A percentile compares a stretch with the other conserved stretches of the same genome.
Conservation (phyloP, 768 basidiomycete genomes). For the Ramaria rubella region DNA sequence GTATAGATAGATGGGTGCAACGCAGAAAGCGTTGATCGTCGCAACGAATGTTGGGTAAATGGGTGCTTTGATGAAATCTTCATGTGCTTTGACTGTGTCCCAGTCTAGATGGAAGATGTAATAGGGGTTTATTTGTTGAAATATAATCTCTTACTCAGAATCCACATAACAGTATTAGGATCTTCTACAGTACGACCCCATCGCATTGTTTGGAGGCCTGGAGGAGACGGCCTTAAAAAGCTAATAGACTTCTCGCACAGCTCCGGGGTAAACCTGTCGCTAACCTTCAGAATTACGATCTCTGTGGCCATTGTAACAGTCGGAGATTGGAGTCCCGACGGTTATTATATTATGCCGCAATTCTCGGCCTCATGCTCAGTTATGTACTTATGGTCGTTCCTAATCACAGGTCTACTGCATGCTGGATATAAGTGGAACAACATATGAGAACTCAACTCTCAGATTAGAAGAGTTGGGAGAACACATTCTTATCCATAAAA, state of each 20-base stretch:
- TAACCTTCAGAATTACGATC: not conserved
- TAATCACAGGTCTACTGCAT: too few relatives aligned
- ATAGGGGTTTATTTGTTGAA: not conserved
- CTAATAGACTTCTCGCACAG: not conserved
- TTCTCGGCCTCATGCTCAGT: too few relatives aligned
- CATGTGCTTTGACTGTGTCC: not conserved
- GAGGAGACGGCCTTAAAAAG: not conserved
- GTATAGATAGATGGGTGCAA: not conserved
- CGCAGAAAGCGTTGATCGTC: not conserved
- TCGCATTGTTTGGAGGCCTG: not conserved
- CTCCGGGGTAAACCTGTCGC: not conserved
- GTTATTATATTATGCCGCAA: too few relatives aligned
- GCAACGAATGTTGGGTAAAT: not conserved
- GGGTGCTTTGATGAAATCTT: not conserved
- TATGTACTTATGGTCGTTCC: too few relatives aligned
- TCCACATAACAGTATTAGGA: not conserved
- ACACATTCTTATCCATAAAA: too few relatives aligned
- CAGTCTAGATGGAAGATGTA: not conserved
- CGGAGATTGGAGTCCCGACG: too few relatives aligned
- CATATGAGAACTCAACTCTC: too few relatives aligned
- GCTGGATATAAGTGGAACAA: too few relatives aligned
- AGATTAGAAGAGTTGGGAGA: too few relatives aligned
- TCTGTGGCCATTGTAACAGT: not conserved
- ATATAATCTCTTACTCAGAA: not conserved
- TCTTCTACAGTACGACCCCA: not conserved